phyloP scores from a whole-genome alignment of 768 basidiomycete genomes.

The button mushroom (Agaricus bisporus) region DNA sequence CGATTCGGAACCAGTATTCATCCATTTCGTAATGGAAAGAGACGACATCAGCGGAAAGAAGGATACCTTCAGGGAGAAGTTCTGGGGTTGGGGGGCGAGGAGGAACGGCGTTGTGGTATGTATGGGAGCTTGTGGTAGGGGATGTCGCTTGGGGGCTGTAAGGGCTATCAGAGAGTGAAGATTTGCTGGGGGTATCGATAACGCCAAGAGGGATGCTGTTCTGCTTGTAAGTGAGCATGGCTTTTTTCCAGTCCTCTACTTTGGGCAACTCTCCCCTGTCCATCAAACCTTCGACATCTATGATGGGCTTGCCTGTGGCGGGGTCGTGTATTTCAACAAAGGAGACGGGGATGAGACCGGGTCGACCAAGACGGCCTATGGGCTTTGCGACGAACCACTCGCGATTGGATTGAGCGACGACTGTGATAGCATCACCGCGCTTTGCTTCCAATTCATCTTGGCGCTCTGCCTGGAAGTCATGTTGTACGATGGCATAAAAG shows the following conservation, averaged over 20 bases:
- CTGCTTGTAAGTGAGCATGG: constrained; percentile 93
- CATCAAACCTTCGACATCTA: constrained; percentile 72
- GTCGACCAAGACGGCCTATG: constrained; percentile 89
- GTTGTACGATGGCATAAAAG: constrained; percentile 91
- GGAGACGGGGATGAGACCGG: constrained; percentile 93
- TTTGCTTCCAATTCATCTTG: constrained; percentile 95
- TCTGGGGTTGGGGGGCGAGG: constrained; percentile 36
- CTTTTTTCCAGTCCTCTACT: constrained; percentile 99
- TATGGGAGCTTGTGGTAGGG: constrained; percentile 22
- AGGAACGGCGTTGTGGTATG: constrained; percentile 16
- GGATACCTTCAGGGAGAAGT: constrained; percentile 72
- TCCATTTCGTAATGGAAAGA: constrained; percentile 98
- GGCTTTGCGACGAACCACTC: constrained; percentile 99
- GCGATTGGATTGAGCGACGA: constrained; percentile 98
- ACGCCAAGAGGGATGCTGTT: constrained; percentile 93
- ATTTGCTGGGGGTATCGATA: constrained; percentile 53
- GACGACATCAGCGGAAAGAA: constrained; percentile 82
- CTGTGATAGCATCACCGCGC: constrained; percentile 88
- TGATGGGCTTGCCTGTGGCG: constrained; percentile 70
- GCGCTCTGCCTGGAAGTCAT: constrained; percentile 94
- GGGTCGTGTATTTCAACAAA: constrained; percentile 98
- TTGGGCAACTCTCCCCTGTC: constrained; percentile 85
- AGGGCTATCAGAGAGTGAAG: constrained; percentile 39
- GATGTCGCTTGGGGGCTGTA: constrained; percentile 22
- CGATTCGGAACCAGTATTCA: constrained; percentile 95